Evolutionary conservation across 2,329 filamentous ascomycete species (phyloP).

Genomic region (Colletotrichum sp.): DNA sequence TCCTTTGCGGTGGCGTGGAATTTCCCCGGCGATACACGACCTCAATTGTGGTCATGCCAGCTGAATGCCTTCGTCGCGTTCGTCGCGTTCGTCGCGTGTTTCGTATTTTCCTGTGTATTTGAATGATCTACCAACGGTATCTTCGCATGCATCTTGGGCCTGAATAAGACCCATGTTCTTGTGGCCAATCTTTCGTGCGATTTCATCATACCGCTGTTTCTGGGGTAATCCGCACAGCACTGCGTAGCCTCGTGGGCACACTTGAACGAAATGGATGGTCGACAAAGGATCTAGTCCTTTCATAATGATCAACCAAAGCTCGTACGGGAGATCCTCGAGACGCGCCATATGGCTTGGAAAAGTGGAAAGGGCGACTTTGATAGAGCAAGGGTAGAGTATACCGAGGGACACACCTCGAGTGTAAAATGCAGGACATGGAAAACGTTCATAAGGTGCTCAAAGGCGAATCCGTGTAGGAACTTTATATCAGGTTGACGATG

Average conservation of each 20-base stretch:
- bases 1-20: neutral
- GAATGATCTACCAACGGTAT: neutral
- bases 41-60: neutral
- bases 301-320: neutral
- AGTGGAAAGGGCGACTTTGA: neutral
- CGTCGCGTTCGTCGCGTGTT: neutral
- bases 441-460: neutral
- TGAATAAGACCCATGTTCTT: neutral
- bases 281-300: neutral
- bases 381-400: neutral
- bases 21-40: neutral
- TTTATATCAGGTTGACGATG: too few relatives aligned
- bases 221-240: neutral
- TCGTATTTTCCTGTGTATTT: neutral
- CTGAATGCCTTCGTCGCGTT: neutral
- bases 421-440: neutral
- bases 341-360: neutral
- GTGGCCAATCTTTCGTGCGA: neutral
- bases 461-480: neutral
- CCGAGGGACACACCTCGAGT: neutral
- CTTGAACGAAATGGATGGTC: neutral
- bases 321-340: neutral
- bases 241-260: neutral
- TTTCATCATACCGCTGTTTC: neutral
- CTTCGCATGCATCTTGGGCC: neutral